These are phyloP conservation scores for Botryotinia convoluta DNA, from an alignment of 2,329 filamentous ascomycete genomes.

Conservation along the genomic window DNA sequence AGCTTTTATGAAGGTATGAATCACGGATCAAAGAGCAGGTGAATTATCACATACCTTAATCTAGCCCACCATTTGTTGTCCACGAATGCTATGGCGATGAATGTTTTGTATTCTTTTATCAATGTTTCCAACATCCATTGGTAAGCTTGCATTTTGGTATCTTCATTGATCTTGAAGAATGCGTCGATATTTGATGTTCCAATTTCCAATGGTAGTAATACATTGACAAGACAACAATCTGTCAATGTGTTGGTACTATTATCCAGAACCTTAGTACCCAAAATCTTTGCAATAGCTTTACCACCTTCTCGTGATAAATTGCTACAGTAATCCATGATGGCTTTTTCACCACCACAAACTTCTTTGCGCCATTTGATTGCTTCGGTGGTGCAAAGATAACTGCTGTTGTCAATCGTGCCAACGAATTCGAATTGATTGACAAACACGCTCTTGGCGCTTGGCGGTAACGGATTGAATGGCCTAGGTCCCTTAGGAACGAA, in stretches of 20 bases:
- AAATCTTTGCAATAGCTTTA: constrained; percentile 53
- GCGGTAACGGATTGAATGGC: constrained; percentile 41
- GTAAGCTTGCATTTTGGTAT: constrained; percentile 45
- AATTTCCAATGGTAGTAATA: constrained; percentile 62
- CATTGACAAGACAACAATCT: constrained; percentile 68
- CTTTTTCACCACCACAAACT: constrained; percentile 70
- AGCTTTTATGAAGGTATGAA: neutral
- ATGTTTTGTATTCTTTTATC: constrained; percentile 64
- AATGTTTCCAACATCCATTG: constrained; percentile 58
- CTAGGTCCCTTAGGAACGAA: constrained; percentile 52
- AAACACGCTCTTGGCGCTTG: constrained; percentile 52
- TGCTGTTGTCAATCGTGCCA: constrained; percentile 70
- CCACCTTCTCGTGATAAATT: constrained; percentile 64
- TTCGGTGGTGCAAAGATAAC: constrained; percentile 70
- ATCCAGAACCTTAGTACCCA: constrained; percentile 72
- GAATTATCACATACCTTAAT: constrained; percentile 40
- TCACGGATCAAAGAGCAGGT: neutral
- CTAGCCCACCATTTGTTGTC: constrained; percentile 65
- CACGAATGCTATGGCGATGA: constrained; percentile 63
- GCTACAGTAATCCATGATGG: constrained; percentile 62
- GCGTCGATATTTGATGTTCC: constrained; percentile 34
- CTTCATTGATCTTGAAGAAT: constrained; percentile 30
- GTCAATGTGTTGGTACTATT: constrained; percentile 60
- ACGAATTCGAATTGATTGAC: constrained; percentile 72
- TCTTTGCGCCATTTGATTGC: constrained; percentile 68